Evolutionary conservation across 1,284 basidiomycete genomes (phyloP), one percentile per base, ranked within the genome.

Genomic region (Heimioporus retisporus): DNA sequence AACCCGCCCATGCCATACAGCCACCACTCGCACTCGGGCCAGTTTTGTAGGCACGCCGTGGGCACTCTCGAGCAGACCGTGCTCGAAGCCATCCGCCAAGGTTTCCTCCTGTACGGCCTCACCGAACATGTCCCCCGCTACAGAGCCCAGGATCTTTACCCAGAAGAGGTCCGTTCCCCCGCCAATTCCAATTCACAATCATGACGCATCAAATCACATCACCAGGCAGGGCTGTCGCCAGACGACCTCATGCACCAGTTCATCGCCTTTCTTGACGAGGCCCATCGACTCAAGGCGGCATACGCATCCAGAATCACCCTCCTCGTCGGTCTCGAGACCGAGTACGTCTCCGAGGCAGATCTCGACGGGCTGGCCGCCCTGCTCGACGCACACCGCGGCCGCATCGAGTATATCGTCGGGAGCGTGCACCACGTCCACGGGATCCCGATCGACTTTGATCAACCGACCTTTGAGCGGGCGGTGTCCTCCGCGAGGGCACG

Each of bases 71-170:
- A 96, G 69, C 88, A 94, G 4, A 92, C 97, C 19, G 91, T 98
- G 1, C 76, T 83, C 8, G 90, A 92, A 70, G 97, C 98, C 15
- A 91, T 96, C 64, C 76, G 81, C 4, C 87, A 93, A 77, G 90
- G 92, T 0, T 99, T 99, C 78, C 83, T 87, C 65, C 85, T 93
- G 1, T 99, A 93, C 76, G 96, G 96, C 6, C 84, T 99, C 65
- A 94, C 92, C n/a, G 97, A 99, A 80, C 98, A 99, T 80, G 93
- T 94, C 56, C 97, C 97, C 50, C 90, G 97, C 44, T 96, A 96
- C 79, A 85, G 95, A 65, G 61, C 73, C 2, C 77, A 87, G 48
- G 96, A 99, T 79, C 83, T 99, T 46, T 99, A 99, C 77, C 97
- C 97, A 19, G 97, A 99, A 84, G 97, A 99, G 89, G 96, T 96